Evolutionary conservation across 2,329 filamentous ascomycete species (phyloP), one percentile per base, ranked within the genome.

Genomic region (Pseudogymnoascus sp.): DNA sequence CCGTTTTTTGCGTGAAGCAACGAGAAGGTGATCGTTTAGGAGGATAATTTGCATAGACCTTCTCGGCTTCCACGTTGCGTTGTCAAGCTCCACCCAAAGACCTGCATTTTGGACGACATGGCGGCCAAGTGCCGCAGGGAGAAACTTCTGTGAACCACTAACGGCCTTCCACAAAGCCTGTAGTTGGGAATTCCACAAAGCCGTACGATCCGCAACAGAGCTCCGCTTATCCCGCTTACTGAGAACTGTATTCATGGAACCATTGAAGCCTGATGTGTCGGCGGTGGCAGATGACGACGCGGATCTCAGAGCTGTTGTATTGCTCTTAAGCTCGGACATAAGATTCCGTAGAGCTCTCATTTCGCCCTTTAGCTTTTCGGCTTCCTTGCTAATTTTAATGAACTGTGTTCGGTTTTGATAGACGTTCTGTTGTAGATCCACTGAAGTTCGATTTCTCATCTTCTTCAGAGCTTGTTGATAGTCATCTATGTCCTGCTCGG

Each of bases 371-470:
- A 99, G 85, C 78, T 96, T 97, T 76, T 99, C 95, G 1, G 96
- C 95, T 78, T 99, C 95, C 76, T 97, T 97, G 74, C 93, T 97
- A 75, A 99, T 97, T 76, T 96, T 96, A 80, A 99, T 97, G 73
- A 99, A 99, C 72, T 97, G 95, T 0, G 91, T 96, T 59, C 95
- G 87, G 76, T 99, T 99, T 75, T 97, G 93, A 76, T 96, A 93
- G 61, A 99, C 89, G 76, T 93, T 97, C 72, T 96, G 91, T 75
- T 97, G 93, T 21, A 99, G 81, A 70, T 97, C 93, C 59, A 69
- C 71, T 3, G 72, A 74, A n/a, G 72, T 70, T 40, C 71, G 66
- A 65, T 69, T 72, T 14, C 68, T 67, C 59, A 74, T 63, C 44
- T 70, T 71, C 62, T 65, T 65, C 35, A 74, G 53, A 31, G 66